Conservation (phyloP, 257 asterid genomes). For the Leptodermis oblonga region DNA sequence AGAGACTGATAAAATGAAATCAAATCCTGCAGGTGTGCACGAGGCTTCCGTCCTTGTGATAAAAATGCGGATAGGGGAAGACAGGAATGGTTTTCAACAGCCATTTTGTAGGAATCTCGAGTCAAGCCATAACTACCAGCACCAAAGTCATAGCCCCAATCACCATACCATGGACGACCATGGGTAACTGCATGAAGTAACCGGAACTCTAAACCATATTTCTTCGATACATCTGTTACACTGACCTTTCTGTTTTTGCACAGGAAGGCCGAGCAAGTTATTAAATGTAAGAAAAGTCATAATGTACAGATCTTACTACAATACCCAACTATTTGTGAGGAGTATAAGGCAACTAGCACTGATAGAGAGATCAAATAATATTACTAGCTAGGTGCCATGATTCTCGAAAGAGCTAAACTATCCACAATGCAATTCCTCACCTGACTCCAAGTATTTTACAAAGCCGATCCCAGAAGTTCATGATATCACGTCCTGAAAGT, state of each 20-base stretch:
- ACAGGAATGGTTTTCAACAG: conserved; percentile 54
- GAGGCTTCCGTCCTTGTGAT: conserved; percentile 77
- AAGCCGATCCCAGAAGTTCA: conserved; percentile 91
- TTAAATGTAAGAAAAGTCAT: neutral
- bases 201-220: conserved; percentile 78
- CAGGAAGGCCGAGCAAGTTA: neutral
- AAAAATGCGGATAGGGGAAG: conserved; percentile 57
- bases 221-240: conserved; percentile 96
- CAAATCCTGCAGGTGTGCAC: conserved; percentile 71
- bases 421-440: conserved; percentile 27
- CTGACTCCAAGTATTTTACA: conserved; percentile 77
- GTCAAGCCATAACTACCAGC: conserved; percentile 80
- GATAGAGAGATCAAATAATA: neutral
- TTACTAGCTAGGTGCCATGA: neutral
- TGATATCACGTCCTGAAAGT: conserved; percentile 72
- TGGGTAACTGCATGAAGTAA: conserved; percentile 72
- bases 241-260: conserved; percentile 61
- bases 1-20: conserved; percentile 78
- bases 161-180: conserved; percentile 95
- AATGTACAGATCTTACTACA: neutral
- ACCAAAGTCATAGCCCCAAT: conserved; percentile 94
- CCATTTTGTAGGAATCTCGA: conserved; percentile 48
- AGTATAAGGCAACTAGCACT: neutral
- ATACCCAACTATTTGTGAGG: neutral
- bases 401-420: neutral